Evolutionary conservation across 2,329 filamentous ascomycete genomes (phyloP).

Genomic region (Xylaria sp.): DNA sequence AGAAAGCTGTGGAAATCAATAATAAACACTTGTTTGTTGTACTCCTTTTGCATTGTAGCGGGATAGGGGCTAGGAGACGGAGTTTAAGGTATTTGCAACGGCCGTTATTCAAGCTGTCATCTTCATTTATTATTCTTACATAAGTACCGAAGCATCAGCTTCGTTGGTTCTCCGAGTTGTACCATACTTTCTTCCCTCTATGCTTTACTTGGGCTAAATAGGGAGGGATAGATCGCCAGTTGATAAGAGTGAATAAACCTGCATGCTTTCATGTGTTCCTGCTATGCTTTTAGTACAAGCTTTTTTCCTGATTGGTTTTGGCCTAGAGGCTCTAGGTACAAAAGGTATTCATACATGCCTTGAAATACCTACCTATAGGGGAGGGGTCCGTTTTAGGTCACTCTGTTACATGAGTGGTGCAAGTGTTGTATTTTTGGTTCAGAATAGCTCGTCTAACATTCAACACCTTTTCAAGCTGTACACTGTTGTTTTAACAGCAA

Average conservation of each 20-base stretch:
- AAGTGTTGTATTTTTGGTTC: too few relatives aligned
- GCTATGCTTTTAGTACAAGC: too few relatives aligned
- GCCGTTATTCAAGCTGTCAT: neutral
- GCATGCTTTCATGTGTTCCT: neutral
- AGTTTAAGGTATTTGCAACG: neutral
- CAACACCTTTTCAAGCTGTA: too few relatives aligned
- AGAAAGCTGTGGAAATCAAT: neutral
- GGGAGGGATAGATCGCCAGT: neutral
- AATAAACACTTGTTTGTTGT: neutral
- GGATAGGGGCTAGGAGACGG: conserved; percentile 10
- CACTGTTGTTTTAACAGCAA: too few relatives aligned
- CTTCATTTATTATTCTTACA: neutral
- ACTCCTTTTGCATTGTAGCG: conserved; percentile 5
- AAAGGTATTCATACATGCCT: neutral
- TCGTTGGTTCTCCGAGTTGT: neutral
- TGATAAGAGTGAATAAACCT: neutral
- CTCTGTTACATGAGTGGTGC: too few relatives aligned
- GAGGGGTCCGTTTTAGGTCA: too few relatives aligned
- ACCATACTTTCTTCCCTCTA: too few relatives aligned
- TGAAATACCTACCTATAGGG: too few relatives aligned
- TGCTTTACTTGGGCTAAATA: neutral
- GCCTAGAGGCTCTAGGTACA: too few relatives aligned
- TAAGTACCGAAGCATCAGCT: neutral
- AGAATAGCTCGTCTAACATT: too few relatives aligned
- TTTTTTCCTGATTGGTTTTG: too few relatives aligned